Conservation (phyloP, 1,284 basidiomycete species). For the Pisolithus thermaeus region DNA sequence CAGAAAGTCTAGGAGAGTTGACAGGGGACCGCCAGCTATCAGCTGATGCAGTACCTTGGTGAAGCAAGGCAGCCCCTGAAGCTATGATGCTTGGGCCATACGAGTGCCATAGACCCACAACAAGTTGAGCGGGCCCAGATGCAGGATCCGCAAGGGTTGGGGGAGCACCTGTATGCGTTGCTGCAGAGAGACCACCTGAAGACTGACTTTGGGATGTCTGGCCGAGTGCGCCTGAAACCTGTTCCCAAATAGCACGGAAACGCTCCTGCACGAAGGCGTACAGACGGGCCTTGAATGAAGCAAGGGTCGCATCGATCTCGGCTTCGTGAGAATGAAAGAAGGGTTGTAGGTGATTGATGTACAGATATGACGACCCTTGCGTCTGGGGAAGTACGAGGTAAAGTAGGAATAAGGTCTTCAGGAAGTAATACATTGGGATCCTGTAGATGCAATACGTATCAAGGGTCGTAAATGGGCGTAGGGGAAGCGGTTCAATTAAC, state of each 20-base stretch:
- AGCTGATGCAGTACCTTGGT: constrained; percentile 38
- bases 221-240: constrained; percentile 45
- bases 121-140: constrained; percentile 59
- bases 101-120: constrained; percentile 60
- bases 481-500: constrained; percentile 11
- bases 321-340: constrained; percentile 73
- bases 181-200: constrained; percentile 13
- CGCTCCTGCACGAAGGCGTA: constrained; percentile 64
- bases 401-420: constrained; percentile 82
- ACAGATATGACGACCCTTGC: constrained; percentile 76
- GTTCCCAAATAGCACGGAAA: constrained; percentile 57
- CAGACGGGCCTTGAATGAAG: constrained; percentile 50
- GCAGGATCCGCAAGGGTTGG: constrained; percentile 49
- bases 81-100: constrained; percentile 72
- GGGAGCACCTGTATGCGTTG: constrained; percentile 33
- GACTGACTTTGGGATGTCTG: constrained; percentile 27
- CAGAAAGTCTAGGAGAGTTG: constrained; percentile 16
- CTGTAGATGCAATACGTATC: constrained; percentile 32
- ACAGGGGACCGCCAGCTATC: constrained; percentile 20
- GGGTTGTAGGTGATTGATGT: constrained; percentile 69
- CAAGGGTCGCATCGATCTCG: constrained; percentile 75
- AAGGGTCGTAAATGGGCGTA: constrained; percentile 6
- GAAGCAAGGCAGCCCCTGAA: constrained; percentile 53
- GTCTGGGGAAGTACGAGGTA: constrained; percentile 91
- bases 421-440: constrained; percentile 83